These are phyloP conservation scores for Themeda triandra DNA, from an alignment of 176 grass and related monocot genomes.

Conservation along the genomic window DNA sequence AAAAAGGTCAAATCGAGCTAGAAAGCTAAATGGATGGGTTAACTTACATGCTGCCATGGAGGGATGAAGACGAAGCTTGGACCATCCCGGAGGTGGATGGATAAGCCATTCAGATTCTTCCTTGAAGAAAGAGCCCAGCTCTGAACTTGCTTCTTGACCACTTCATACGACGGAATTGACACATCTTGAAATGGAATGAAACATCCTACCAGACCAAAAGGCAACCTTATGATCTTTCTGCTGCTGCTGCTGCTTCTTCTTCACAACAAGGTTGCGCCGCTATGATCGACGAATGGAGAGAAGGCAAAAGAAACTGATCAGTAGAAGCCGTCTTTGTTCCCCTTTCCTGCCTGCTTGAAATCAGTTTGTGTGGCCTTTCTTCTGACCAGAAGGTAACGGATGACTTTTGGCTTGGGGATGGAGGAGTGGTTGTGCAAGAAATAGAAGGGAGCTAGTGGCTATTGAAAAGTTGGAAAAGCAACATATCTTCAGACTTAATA, in stretches of 20 bases:
- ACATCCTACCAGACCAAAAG: conserved; percentile 37
- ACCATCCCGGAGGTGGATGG: conserved; percentile 40
- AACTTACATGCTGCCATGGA: conserved; percentile 40
- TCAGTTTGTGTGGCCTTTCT: conserved; percentile 7
- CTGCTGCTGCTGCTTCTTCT: not conserved
- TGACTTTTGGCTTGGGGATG: conserved; percentile 30
- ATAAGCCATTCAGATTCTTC: conserved; percentile 46
- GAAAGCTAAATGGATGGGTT: not conserved
- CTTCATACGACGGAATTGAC: not conserved
- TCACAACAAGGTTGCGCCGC: not conserved
- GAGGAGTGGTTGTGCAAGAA: conserved; percentile 35
- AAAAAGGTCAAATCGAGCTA: not conserved
- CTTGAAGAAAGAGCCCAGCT: not conserved
- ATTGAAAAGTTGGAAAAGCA: conserved; percentile 41
- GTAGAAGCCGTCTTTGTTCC: not conserved
- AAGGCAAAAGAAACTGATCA: not conserved
- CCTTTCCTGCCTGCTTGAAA: not conserved
- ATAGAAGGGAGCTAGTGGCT: conserved; percentile 12
- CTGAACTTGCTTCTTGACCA: conserved; percentile 15
- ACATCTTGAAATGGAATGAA: conserved; percentile 3
- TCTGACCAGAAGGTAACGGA: conserved; percentile 28
- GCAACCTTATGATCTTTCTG: not conserved
- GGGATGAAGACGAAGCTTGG: conserved; percentile 44
- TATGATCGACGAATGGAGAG: conserved; percentile 10
- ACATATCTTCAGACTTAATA: conserved; percentile 19